Conservation (phyloP, 2,329 filamentous ascomycete species). For the Diaporthe helianthi region DNA sequence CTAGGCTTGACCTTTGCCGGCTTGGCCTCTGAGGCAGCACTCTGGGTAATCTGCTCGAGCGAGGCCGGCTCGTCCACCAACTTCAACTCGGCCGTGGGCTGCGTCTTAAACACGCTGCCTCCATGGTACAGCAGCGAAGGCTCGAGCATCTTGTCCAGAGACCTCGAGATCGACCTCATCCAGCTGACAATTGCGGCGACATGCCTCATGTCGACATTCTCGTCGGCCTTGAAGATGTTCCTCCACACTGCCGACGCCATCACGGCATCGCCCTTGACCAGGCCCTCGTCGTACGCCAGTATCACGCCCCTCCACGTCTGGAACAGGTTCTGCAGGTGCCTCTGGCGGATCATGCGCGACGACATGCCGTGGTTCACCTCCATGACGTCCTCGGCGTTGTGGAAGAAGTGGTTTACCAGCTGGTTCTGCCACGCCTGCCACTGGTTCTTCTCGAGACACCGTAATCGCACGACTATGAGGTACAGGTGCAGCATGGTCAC, state of each 20-base stretch:
- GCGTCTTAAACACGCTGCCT: slow-evolving; percentile 52
- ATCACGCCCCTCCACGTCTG: slow-evolving; percentile 90
- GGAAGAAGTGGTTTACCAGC: slow-evolving; percentile 94
- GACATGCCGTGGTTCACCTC: slow-evolving; percentile 77
- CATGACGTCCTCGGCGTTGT: slow-evolving; percentile 85
- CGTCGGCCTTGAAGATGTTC: slow-evolving; percentile 81
- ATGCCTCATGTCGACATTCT: slow-evolving; percentile 57
- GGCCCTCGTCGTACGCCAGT: slow-evolving; percentile 82
- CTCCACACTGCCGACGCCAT: slow-evolving; percentile 88
- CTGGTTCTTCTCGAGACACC: slow-evolving; percentile 74
- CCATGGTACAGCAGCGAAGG: slow-evolving; percentile 45
- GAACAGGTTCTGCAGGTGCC: slow-evolving; percentile 86
- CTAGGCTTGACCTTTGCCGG: slow-evolving; percentile 36
- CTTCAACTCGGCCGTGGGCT: slow-evolving; percentile 46
- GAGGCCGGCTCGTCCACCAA: slow-evolving; percentile 50
- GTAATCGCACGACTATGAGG: slow-evolving; percentile 82
- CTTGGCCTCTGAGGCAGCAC: slow-evolving; percentile 26
- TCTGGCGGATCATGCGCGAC: slow-evolving; percentile 65
- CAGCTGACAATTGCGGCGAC: slow-evolving; percentile 63
- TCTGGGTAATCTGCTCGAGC: slow-evolving; percentile 45
- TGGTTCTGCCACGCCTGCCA: slow-evolving; percentile 85
- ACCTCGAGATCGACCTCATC: slow-evolving; percentile 57
- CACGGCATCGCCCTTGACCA: slow-evolving; percentile 78
- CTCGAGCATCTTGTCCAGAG: slow-evolving; percentile 59
- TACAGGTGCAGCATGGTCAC: slow-evolving; percentile 98